A percentile compares a stretch with the other conserved stretches of the same genome.
Evolutionary conservation across 1,284 basidiomycete genomes (phyloP).

Genomic region (Moesziomyces antarcticus): DNA sequence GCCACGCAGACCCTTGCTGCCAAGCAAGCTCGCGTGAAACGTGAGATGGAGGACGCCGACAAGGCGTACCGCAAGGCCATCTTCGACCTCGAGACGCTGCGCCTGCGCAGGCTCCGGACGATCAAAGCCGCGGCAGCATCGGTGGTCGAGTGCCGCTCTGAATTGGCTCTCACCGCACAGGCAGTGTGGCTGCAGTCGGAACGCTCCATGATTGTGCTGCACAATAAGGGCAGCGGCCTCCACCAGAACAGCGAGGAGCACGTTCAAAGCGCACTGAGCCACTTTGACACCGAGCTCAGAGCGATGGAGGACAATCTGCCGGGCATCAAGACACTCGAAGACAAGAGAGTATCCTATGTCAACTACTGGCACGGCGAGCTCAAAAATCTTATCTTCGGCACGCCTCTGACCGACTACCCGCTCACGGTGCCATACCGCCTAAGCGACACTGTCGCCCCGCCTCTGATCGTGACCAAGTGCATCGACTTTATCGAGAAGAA

Average conservation of each 20-base stretch:
- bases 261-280: slow-evolving; percentile 80
- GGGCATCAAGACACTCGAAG: slow-evolving; percentile 70
- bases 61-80: slow-evolving; percentile 91
- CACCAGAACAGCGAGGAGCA: slow-evolving; percentile 71
- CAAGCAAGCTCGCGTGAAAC: slow-evolving; percentile 58
- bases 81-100: slow-evolving; percentile 90
- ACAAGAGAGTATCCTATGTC: slow-evolving; percentile 76
- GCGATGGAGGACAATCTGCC: slow-evolving; percentile 73
- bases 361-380: slow-evolving; percentile 84
- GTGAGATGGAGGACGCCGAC: slow-evolving; percentile 72
- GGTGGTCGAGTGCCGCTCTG: slow-evolving; percentile 80
- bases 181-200: slow-evolving; percentile 55
- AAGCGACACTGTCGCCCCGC: slow-evolving; percentile 68
- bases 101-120: slow-evolving; percentile 80
- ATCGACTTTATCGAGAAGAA: slow-evolving; percentile 84
- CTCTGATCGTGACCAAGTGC: slow-evolving; percentile 85
- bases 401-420: slow-evolving; percentile 91
- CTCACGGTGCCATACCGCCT: slow-evolving; percentile 68
- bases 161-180: slow-evolving; percentile 75
- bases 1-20: slow-evolving; percentile 53
- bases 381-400: slow-evolving; percentile 84
- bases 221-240: slow-evolving; percentile 46
- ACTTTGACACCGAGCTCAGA: slow-evolving; percentile 71
- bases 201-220: slow-evolving; percentile 41
- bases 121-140: slow-evolving; percentile 86